Evolutionary conservation across 768 basidiomycete genomes (phyloP).

Genomic region (Tricholoma matsutake): DNA sequence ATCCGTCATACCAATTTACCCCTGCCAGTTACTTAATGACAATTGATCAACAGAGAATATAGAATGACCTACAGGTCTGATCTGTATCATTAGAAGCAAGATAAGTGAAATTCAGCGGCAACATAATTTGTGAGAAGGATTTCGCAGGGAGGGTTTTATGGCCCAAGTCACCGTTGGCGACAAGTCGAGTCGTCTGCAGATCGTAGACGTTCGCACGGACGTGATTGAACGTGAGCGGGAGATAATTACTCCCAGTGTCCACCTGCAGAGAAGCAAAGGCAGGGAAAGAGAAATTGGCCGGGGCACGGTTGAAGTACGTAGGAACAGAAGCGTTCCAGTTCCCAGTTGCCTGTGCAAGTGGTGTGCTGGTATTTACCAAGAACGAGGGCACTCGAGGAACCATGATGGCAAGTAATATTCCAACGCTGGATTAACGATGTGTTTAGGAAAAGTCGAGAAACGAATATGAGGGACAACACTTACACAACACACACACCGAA

Average conservation of each 20-base stretch:
- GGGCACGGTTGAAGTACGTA: conserved; percentile 65
- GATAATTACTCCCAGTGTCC: conserved; percentile 69
- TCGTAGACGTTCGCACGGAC: conserved; percentile 72
- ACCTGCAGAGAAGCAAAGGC: conserved; percentile 72
- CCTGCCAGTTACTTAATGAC: conserved; percentile 37
- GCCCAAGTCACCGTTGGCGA: conserved; percentile 67
- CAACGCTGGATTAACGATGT: conserved; percentile 43
- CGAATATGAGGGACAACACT: conserved; percentile 23
- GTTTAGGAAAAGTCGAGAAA: conserved; percentile 6
- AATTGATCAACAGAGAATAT: background rate
- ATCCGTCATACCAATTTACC: conserved; percentile 74
- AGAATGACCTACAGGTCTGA: conserved; percentile 59
- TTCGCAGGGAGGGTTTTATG: conserved; percentile 63
- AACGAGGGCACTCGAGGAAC: conserved; percentile 82
- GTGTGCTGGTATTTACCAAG: conserved; percentile 52
- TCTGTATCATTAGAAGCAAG: conserved; percentile 76
- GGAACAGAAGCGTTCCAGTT: conserved; percentile 54
- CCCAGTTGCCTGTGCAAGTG: conserved; percentile 60
- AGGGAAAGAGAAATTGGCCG: conserved; percentile 90
- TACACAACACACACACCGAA: conserved; percentile 59
- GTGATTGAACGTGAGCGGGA: conserved; percentile 72
- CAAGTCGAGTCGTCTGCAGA: conserved; percentile 55
- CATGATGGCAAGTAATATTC: conserved; percentile 69
- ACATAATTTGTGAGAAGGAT: conserved; percentile 53
- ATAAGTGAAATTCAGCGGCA: conserved; percentile 87